Evolutionary conservation across 2,329 filamentous ascomycete species (phyloP).

Genomic region (Zelopaecilomyces penicillatus): DNA sequence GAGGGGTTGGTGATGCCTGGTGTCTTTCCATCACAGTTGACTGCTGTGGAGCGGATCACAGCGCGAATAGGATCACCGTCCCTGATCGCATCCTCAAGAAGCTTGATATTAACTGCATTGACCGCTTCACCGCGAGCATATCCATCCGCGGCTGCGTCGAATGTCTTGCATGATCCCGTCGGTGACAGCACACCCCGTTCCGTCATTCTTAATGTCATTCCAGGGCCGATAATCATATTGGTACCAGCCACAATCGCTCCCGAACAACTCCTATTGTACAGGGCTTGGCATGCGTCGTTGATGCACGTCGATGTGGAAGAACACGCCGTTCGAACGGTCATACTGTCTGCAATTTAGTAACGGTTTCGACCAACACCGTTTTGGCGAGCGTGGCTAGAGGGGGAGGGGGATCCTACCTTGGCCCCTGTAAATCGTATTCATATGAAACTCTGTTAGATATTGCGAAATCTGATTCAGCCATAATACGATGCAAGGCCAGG

Average conservation of each 20-base stretch:
- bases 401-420: conserved; percentile 15
- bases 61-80: conserved; percentile 36
- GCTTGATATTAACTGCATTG: conserved; percentile 37
- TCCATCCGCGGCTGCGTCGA: conserved; percentile 38
- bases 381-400: background rate
- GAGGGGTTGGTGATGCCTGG: conserved; percentile 34
- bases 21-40: conserved; percentile 35
- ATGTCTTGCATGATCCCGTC: conserved; percentile 25
- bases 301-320: conserved; percentile 28
- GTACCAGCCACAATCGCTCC: conserved; percentile 22
- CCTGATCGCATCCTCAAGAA: conserved; percentile 34
- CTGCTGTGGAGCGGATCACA: conserved; percentile 28
- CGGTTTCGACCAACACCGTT: background rate
- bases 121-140: conserved; percentile 44
- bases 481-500: conserved; percentile 14
- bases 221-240: conserved; percentile 22
- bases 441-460: conserved; percentile 25
- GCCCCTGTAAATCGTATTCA: conserved; percentile 24
- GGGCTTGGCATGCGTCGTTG: conserved; percentile 26
- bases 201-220: conserved; percentile 18
- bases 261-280: conserved; percentile 16
- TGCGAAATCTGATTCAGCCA: conserved; percentile 17
- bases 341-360: conserved; percentile 9
- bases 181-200: conserved; percentile 28
- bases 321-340: conserved; percentile 29